A percentile compares a stretch with the other conserved stretches of the same genome.
Evolutionary conservation across 306 rosid genomes (phyloP).

Genomic region (Parietaria judaica): DNA sequence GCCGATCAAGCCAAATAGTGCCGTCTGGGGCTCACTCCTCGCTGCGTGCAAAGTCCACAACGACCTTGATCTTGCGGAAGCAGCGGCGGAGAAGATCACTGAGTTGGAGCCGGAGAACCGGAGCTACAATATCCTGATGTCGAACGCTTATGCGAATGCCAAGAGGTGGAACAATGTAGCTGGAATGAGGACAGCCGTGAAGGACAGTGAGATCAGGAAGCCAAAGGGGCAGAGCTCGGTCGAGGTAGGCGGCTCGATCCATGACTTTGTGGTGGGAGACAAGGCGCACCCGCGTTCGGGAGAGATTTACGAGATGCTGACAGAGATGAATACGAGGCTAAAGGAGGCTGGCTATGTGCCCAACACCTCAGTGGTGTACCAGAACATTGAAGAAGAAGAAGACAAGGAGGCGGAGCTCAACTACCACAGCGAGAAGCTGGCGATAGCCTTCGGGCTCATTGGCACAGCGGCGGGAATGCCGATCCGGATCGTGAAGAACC

Average conservation of each 20-base stretch:
- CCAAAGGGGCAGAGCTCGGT: constrained; percentile 53
- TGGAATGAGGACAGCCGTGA: constrained; percentile 18
- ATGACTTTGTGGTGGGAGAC: constrained; percentile 55
- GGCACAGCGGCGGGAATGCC: constrained; percentile 42
- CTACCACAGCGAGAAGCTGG: constrained; percentile 60
- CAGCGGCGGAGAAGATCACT: constrained; percentile 43
- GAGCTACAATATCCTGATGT: constrained; percentile 43
- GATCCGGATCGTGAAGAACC: constrained; percentile 51
- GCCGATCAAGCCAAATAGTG: constrained; percentile 49
- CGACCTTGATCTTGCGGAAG: constrained; percentile 41
- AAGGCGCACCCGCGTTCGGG: constrained; percentile 38
- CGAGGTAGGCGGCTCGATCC: constrained; percentile 48
- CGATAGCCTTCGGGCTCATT: constrained; percentile 66
- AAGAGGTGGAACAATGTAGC: constrained; percentile 48
- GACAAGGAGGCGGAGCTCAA: constrained; percentile 45
- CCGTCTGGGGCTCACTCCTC: constrained; percentile 51
- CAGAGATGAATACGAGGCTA: constrained; percentile 45
- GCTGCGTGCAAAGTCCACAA: constrained; percentile 55
- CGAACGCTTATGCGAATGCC: constrained; percentile 48
- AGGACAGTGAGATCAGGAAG: constrained; percentile 35
- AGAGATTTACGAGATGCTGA: constrained; percentile 39
- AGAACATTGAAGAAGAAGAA: constrained; percentile 41
- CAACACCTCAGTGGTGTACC: constrained; percentile 34
- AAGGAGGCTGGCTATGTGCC: constrained; percentile 46
- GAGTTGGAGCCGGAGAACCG: constrained; percentile 40